Base-by-base conservation (phyloP, 768 basidiomycete species). In the Collybiopsis confluens region DNA sequence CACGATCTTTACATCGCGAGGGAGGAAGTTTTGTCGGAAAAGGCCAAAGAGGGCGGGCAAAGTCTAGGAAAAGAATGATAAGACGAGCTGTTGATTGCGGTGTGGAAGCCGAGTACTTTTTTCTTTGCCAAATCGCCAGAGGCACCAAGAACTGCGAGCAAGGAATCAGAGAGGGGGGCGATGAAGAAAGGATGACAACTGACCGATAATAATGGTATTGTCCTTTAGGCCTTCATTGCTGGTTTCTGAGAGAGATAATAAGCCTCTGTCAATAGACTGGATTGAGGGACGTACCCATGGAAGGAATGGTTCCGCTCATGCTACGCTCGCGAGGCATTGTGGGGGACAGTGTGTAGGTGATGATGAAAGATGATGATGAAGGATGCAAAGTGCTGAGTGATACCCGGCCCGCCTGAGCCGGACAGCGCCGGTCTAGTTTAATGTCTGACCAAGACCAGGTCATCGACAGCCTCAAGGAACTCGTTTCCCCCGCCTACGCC, bases 41-140 rank as follows among this genome's bases (percentile, higher is more conserved):
- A 99, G 85, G 52, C 85, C 87, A 68, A 97, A 98, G 52, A 99
- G 78, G 24, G 96, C 96, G 10, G 96, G 96, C 70, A 93, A 89
- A 3, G 96, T 98, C 95, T 97, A 63, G 26, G 30, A 55, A 55
- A n/a, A 52, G 6, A 16, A 49, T 54, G 53, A 28, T 53, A 8
- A 58, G 43, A n/a, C 27, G 35, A 30, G 21, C 58, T 37, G 45
- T 35, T 57, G 24, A 36, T 41, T 23, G 45, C 46, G 18, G 60
- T 20, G 15, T 3, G 35, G 7, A 4, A n/a, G 15, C 28, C 38
- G 48, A 52, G 45, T 45, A 84, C 94, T 83, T 99, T 99, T 77
- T 99, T 99, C 87, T 97, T 96, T 58, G 96, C 96, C 43, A 99
- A 79, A 77, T 99, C 96, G 37, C 96, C 96, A 53, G 92, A 95